Conservation (phyloP, 2,329 filamentous ascomycete genomes). For the Monosporascus cannonballus region DNA sequence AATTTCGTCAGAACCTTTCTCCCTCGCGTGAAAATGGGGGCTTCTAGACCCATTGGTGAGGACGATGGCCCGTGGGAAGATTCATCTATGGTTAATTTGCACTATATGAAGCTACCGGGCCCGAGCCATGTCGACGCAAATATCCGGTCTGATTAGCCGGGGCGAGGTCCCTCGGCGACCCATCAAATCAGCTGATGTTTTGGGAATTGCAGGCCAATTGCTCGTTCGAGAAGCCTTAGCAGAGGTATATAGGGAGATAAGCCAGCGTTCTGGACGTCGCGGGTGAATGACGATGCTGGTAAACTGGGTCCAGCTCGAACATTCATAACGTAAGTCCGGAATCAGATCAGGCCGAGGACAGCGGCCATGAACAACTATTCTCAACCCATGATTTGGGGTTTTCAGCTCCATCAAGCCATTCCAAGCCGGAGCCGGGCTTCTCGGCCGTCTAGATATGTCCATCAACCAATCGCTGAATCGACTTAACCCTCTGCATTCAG, state of each 20-base stretch:
- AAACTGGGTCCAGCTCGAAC: not conserved
- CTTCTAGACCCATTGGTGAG: not conserved
- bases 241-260: not conserved
- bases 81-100: constrained; percentile 1
- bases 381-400: not conserved
- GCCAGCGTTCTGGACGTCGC: not conserved
- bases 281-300: not conserved
- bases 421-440: not conserved
- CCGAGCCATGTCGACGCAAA: not conserved
- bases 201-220: not conserved
- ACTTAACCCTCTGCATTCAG: not conserved
- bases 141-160: not conserved
- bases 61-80: not conserved
- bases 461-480: not conserved
- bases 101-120: not conserved
- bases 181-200: not conserved
- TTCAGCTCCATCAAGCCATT: not conserved
- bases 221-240: not conserved
- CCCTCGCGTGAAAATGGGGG: not conserved
- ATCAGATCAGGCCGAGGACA: not conserved
- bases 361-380: not conserved
- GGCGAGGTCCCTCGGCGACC: not conserved
- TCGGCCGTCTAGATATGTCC: not conserved
- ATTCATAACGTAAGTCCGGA: not conserved
- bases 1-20: not conserved